Percentiles rank a stretch among this genome's conserved stretches.
Conservation (phyloP, 1,139 yeast species). For the Suhomyces ambrosiae region DNA sequence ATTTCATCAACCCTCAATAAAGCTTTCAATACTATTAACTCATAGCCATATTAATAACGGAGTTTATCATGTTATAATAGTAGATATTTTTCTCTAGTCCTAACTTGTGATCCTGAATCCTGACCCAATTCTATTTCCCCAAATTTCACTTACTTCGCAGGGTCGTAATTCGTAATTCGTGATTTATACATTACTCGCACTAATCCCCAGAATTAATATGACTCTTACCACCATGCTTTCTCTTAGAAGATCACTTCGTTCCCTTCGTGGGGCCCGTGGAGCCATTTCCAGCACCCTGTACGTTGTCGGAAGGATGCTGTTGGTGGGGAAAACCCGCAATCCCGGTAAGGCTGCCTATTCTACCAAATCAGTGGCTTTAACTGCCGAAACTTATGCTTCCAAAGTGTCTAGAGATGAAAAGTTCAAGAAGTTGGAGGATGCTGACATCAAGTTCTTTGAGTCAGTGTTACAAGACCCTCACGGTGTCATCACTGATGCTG, state of each 20-base stretch:
- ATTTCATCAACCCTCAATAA: too few species aligned
- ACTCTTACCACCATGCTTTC: constrained; percentile 5
- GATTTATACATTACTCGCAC: too few species aligned
- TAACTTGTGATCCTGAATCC: too few species aligned
- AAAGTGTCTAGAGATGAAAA: constrained; percentile 49
- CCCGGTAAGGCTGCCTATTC: constrained; percentile 21
- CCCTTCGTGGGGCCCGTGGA: constrained; percentile 1
- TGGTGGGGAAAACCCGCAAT: background rate
- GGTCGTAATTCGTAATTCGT: too few species aligned
- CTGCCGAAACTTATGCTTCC: constrained; percentile 64
- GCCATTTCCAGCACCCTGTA: background rate
- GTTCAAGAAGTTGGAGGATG: constrained; percentile 50
- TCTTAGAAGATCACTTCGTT: constrained; percentile 7
- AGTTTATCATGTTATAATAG: too few species aligned
- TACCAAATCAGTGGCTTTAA: constrained; percentile 53
- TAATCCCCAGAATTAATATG: background rate
- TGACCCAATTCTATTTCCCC: too few species aligned
- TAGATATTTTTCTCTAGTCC: too few species aligned
- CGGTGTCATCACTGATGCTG: constrained; percentile 52
- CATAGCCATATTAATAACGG: too few species aligned
- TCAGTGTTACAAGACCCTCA: constrained; percentile 54
- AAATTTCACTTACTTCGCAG: too few species aligned
- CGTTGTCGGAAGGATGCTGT: constrained; percentile 1
- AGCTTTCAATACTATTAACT: too few species aligned
- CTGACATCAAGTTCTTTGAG: constrained; percentile 66